A percentile compares a stretch with the other conserved stretches of the same genome.
These are phyloP conservation scores for Leucocoprinus sp. DNA, from an alignment of 768 basidiomycete genomes.

Conservation along the genomic window DNA sequence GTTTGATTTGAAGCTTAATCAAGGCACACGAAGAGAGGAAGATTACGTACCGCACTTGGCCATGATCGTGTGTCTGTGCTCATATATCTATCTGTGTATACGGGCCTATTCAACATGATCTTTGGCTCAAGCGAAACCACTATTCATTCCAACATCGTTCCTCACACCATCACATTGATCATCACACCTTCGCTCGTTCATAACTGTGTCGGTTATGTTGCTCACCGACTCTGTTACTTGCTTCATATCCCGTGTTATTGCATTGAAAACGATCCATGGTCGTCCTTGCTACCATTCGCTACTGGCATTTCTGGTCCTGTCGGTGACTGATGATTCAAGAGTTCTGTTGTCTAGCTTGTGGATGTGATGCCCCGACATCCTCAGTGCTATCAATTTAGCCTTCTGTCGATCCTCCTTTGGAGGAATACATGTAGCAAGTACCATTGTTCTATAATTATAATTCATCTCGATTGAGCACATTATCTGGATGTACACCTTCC, in stretches of 20 bases:
- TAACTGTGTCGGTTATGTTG: constrained; percentile 4
- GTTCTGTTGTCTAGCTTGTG: too few species aligned
- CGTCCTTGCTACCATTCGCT: too few species aligned
- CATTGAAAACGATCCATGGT: background rate
- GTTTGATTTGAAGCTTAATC: background rate
- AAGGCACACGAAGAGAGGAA: background rate
- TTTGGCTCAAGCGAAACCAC: background rate
- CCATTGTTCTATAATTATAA: constrained; percentile 2
- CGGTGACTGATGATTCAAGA: too few species aligned
- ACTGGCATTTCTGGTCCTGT: too few species aligned
- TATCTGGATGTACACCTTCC: background rate
- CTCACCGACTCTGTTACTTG: too few species aligned
- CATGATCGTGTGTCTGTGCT: too few species aligned
- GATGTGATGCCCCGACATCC: too few species aligned
- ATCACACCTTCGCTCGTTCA: constrained; percentile 6
- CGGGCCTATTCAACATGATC: background rate
- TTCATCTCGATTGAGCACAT: constrained; percentile 3
- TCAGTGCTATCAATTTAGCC: too few species aligned
- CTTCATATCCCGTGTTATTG: background rate
- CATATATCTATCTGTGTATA: too few species aligned
- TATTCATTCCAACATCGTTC: background rate
- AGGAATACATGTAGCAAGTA: background rate
- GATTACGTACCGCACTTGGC: too few species aligned
- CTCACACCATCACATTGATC: constrained; percentile 9
- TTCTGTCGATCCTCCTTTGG: too few species aligned